Evolutionary conservation across 108 stramenopile genomes (phyloP), one percentile per base, ranked within the genome.

Genomic region (Cyclotella baltica): DNA sequence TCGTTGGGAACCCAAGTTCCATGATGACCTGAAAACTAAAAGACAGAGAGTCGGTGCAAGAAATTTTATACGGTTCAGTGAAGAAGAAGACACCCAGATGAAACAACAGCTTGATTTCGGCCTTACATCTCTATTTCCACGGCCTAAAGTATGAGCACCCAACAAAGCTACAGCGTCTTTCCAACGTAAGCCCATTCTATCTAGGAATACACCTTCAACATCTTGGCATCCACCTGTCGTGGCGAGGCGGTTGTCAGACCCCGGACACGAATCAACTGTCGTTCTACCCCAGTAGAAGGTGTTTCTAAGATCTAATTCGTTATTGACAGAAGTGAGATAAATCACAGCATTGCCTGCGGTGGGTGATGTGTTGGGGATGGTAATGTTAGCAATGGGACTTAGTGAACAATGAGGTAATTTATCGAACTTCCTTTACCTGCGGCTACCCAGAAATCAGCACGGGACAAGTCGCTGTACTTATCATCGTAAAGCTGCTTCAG

Each of bases 111-210:
- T 34, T 5, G 50, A 61, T 0, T 20, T 20, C 31, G n/a, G 9
- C 19, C 82, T 66, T 34, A 83, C 77, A 19, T 76, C 37, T 18
- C 13, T 36, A 30, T 73, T 48, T 37, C 84, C 84, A 22, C 80
- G 50, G 28, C 84, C 84, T 35, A 85, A 20, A 0, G 84, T 85
- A 43, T 85, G 84, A n/a, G n/a, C n/a, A n/a, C n/a, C n/a, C n/a
- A n/a, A n/a, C n/a, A n/a, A n/a, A n/a, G n/a, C n/a, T n/a, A n/a
- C 83, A 76, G 10, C 51, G 51, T 81, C 83, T 19, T 40, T 76
- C 80, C 80, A 81, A 23, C 61, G 76, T 63, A 81, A 47, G 16
- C 83, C 83, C 83, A 84, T 80, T 46, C 80, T 76, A n/a, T 81
- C 76, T 0, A 84, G 43, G 52, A 84, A 84, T 18, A 77, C 76